Evolutionary conservation across 208 protist species (phyloP).

Genomic region (Leishmania lainsoni): DNA sequence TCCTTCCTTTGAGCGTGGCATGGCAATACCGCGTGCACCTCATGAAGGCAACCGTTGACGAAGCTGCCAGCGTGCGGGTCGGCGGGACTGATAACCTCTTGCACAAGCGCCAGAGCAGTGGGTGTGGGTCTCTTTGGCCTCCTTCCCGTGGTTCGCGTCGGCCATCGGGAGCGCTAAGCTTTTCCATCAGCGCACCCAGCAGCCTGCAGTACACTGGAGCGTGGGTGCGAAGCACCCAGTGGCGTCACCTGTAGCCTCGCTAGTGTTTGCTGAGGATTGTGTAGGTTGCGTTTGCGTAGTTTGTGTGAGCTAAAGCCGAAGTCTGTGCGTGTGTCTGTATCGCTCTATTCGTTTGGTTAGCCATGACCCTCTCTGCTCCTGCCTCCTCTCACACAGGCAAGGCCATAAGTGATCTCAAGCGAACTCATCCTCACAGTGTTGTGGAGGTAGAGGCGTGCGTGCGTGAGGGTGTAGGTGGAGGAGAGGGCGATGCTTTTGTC

Average conservation of each 20-base stretch:
- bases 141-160: not conserved
- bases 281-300: not conserved
- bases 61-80: not conserved
- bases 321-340: not conserved
- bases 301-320: not conserved
- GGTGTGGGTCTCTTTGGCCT: not conserved
- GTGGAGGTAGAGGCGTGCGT: not conserved
- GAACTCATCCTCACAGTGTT: not conserved
- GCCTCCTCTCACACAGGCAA: too few species aligned
- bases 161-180: not conserved
- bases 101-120: not conserved
- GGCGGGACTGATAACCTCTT: not conserved
- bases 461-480: not conserved
- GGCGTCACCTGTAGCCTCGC: constrained; percentile 8
- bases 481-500: not conserved
- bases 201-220: constrained; percentile 12
- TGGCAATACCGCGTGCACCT: constrained; percentile 17
- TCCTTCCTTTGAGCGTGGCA: constrained; percentile 6
- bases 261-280: not conserved
- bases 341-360: not conserved
- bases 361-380: not conserved
- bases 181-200: not conserved
- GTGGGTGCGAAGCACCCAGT: constrained; percentile 20
- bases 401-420: not conserved
- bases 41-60: constrained; percentile 4